phyloP scores from a whole-genome alignment of 2,329 filamentous ascomycete genomes.

The Lachnellula arida region DNA sequence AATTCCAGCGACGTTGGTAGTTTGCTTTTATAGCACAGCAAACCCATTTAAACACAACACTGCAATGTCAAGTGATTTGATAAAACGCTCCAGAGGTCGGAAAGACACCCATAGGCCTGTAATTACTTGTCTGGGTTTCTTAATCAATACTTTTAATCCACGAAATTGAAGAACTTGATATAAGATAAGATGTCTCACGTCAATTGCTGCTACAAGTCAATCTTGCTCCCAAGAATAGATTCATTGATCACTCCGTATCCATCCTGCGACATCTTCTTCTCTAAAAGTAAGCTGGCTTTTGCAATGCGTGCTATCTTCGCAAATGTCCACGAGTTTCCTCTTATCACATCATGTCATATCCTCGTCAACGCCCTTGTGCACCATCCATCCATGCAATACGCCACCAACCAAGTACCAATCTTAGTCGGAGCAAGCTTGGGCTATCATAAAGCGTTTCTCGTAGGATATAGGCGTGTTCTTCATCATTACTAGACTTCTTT shows the following conservation, averaged over 20 bases:
- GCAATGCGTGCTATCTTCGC: not conserved
- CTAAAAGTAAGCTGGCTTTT: not conserved
- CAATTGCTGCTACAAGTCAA: no score
- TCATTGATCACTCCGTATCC: not conserved
- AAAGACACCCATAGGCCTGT: no score
- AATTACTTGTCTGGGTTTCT: no score
- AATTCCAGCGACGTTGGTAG: not conserved
- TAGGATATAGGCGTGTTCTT: constrained; percentile 2
- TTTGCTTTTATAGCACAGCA: not conserved
- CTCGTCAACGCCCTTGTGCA: constrained; percentile 8
- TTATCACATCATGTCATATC: not conserved
- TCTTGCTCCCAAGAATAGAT: not conserved
- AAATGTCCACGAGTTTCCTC: not conserved
- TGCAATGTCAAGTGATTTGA: not conserved
- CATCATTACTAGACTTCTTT: constrained; percentile 3
- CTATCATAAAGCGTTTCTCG: constrained; percentile 9
- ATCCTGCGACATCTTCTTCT: not conserved
- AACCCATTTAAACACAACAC: not conserved
- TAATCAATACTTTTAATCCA: no score
- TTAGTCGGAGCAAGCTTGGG: constrained; percentile 3
- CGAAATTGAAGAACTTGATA: no score
- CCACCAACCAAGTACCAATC: constrained; percentile 9
- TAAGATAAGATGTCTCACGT: no score
- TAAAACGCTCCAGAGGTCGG: no score
- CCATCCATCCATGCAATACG: constrained; percentile 15